Base-by-base conservation (phyloP, 1,284 basidiomycete genomes). In the Entoloma clypeatum region DNA sequence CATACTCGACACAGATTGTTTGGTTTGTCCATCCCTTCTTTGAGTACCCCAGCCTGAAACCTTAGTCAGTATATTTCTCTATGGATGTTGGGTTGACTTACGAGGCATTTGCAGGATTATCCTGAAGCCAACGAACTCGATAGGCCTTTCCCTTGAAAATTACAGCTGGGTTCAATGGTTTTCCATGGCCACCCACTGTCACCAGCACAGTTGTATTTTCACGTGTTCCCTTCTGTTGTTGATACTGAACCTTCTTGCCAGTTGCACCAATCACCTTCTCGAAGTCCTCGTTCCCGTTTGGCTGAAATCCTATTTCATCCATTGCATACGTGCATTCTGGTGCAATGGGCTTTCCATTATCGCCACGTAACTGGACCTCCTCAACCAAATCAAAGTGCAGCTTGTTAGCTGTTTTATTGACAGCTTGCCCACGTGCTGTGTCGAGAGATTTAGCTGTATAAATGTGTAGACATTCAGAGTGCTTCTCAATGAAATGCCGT, bases 121-220 rank as follows among this genome's bases (percentile, higher is more conserved):
- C 51, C 35, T 67, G 51, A 13, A 45, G 44, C 68, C 67, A 71
- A 10, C 38, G 53, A 0, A 49, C 45, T 39, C 59, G 56, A 46
- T 54, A 67, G 4, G 41, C 47, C 19, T 61, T 48, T 4, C 63
- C 69, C 33, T 68, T 70, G 52, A 57, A 68, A 24, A 72, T 69
- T 0, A 69, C 53, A 8, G 54, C 38, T 5, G 60, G 64, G 21
- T 52, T 47, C 6, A 57, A 17, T 13, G 38, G n/a, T 28, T 48
- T 50, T 5, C 54, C 49, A 42, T 55, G 51, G 3, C 50, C 52
- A 36, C 52, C 49, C 17, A 55, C 54, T 19, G 43, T 50, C n/a
- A 48, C 42, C 8, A 57, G 39, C 8, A 43, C 45, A 10, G 53
- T 55, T 24, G 51, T 50, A 26, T 54, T 57, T 29, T 54, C 51